Evolutionary conservation across 148 eudicot genomes (phyloP).

Genomic region (Amaranthus cruentus): DNA sequence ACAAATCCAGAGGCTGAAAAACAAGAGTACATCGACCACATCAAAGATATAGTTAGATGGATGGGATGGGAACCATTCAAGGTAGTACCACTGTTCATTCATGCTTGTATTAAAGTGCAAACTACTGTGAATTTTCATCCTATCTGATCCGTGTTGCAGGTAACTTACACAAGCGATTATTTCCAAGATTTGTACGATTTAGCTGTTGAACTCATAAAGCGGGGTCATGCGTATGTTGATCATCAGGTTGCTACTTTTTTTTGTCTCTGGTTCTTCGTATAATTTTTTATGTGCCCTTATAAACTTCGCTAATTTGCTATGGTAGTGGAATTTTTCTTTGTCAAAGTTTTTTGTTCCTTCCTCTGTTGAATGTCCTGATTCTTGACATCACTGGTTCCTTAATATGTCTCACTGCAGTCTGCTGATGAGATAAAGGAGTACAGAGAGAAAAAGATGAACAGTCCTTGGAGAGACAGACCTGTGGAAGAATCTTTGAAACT

Average conservation of each 20-base stretch:
- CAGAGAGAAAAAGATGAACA: slow-evolving; percentile 85
- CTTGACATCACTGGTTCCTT: not conserved
- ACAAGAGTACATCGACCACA: slow-evolving; percentile 50
- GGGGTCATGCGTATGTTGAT: slow-evolving; percentile 93
- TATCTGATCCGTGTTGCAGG: slow-evolving; percentile 35
- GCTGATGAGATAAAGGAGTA: slow-evolving; percentile 83
- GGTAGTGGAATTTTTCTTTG: too few species aligned
- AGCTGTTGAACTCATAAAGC: slow-evolving; percentile 77
- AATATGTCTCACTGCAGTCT: slow-evolving; percentile 39
- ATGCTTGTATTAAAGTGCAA: not conserved
- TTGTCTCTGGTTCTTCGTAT: not conserved
- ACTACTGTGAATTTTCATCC: not conserved
- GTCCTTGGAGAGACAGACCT: slow-evolving; percentile 97
- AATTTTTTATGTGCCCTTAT: too few species aligned
- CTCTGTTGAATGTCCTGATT: too few species aligned
- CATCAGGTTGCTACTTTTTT: slow-evolving; percentile 61
- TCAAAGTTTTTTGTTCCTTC: too few species aligned
- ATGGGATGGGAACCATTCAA: slow-evolving; percentile 97
- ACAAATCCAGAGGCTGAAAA: slow-evolving; percentile 99
- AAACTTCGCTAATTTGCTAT: too few species aligned
- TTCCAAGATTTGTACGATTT: slow-evolving; percentile 87
- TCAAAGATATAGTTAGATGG: slow-evolving; percentile 76
- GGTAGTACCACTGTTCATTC: slow-evolving; percentile 28
- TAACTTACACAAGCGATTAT: slow-evolving; percentile 89
- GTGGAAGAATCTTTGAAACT: slow-evolving; percentile 69